These are phyloP conservation scores for Fusarium guadeloupense DNA, from an alignment of 2,329 filamentous ascomycete species.

Conservation along the genomic window DNA sequence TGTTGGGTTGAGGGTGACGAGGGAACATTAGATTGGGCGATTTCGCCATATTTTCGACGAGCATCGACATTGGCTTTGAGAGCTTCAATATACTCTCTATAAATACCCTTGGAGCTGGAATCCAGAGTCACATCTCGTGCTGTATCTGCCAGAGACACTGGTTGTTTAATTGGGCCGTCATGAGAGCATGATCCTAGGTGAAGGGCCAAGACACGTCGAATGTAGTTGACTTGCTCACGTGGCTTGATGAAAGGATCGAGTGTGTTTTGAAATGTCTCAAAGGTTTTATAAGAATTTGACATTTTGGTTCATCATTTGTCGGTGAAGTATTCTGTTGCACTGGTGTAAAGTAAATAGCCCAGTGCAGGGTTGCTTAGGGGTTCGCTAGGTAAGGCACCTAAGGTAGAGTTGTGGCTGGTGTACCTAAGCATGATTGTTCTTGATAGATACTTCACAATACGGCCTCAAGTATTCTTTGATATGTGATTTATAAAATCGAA, in stretches of 20 bases:
- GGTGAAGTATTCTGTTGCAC: constrained; percentile 19
- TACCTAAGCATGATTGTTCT: too few relatives aligned
- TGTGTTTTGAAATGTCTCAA: constrained; percentile 52
- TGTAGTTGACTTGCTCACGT: constrained; percentile 65
- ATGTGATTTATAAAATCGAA: too few relatives aligned
- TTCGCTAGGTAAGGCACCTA: neutral
- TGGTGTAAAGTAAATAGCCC: constrained; percentile 32
- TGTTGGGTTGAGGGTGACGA: constrained; percentile 34
- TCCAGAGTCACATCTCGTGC: constrained; percentile 48
- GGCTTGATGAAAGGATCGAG: constrained; percentile 65
- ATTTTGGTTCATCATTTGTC: constrained; percentile 39
- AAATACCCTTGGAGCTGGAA: constrained; percentile 56
- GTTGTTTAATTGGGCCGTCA: constrained; percentile 53
- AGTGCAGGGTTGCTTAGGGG: constrained; percentile 19
- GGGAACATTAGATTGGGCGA: constrained; percentile 42
- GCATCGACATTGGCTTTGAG: constrained; percentile 63
- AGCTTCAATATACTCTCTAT: constrained; percentile 65
- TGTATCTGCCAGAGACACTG: constrained; percentile 59
- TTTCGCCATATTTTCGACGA: constrained; percentile 56
- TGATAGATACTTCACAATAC: too few relatives aligned
- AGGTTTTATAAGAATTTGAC: constrained; percentile 46
- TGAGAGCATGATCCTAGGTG: constrained; percentile 61
- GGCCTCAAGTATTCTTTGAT: too few relatives aligned
- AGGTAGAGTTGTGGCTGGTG: constrained; percentile 25
- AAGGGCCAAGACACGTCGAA: constrained; percentile 64